Evolutionary conservation across 306 rosid species (phyloP).

Genomic region (Cicer arietinum): DNA sequence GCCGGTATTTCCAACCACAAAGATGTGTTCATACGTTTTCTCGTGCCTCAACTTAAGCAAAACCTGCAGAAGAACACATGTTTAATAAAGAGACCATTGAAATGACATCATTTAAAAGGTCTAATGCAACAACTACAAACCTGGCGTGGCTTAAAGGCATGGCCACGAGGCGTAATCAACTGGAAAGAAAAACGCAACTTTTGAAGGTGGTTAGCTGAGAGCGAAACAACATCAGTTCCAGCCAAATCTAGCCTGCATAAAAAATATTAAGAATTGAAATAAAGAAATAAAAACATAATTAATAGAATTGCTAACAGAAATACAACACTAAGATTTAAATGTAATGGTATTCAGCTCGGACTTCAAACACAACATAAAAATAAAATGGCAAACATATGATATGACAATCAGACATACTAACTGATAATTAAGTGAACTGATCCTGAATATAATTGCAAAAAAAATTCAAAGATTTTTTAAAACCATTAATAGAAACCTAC

Average conservation of each 20-base stretch:
- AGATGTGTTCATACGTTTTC: conserved; percentile 80
- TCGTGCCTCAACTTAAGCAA: conserved; percentile 87
- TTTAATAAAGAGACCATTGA: conserved; percentile 47
- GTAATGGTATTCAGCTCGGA: conserved; percentile 21
- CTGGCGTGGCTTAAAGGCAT: conserved; percentile 86
- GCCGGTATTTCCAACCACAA: conserved; percentile 77
- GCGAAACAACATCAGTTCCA: conserved; percentile 63
- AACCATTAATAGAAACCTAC: conserved; percentile 55
- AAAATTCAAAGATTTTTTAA: conserved; percentile 7
- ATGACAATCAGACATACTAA: conserved; percentile 1
- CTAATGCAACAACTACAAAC: conserved; percentile 53
- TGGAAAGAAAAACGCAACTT: conserved; percentile 80
- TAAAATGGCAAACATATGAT: conserved; percentile 39
- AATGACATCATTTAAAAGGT: conserved; percentile 40
- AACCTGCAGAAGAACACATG: conserved; percentile 67
- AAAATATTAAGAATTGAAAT: conserved; percentile 23
- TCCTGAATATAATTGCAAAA: conserved; percentile 11
- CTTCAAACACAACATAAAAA: conserved; percentile 5
- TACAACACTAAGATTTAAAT: conserved; percentile 9
- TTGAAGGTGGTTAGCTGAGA: conserved; percentile 96
- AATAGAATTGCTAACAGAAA: conserved; percentile 22
- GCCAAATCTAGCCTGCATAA: conserved; percentile 78
- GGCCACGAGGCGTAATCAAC: conserved; percentile 74
- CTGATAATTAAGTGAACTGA: conserved; percentile 15
- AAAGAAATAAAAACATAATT: conserved; percentile 35